A percentile compares a stretch with the other conserved stretches of the same genome.
These are phyloP conservation scores for Rhytidhysteron rufulum DNA, from an alignment of 2,329 filamentous ascomycete genomes.

Conservation along the genomic window DNA sequence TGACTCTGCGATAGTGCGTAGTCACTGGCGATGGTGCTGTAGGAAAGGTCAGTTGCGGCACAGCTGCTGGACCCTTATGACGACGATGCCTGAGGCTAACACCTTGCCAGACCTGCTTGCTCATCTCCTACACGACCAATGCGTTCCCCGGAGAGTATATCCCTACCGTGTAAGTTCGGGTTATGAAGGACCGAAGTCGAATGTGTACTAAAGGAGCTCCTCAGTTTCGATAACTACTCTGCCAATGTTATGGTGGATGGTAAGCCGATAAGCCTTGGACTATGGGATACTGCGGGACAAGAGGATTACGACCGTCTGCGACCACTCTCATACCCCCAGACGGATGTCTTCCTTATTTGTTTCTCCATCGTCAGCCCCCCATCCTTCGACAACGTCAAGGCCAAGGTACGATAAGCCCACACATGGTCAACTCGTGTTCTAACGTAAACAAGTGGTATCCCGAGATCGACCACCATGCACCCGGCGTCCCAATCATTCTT, in stretches of 20 bases:
- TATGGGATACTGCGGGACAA: conserved; percentile 98
- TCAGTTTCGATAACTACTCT: conserved; percentile 96
- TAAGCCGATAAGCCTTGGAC: conserved; percentile 90
- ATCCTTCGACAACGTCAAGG: conserved; percentile 98
- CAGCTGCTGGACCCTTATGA: conserved; percentile 9
- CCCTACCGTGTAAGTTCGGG: conserved; percentile 75
- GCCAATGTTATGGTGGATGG: conserved; percentile 99
- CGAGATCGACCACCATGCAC: conserved; percentile 95
- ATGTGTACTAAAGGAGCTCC: conserved; percentile 18
- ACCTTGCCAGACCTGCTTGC: conserved; percentile 78
- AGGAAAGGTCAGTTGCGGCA: conserved; percentile 69
- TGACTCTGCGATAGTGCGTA: conserved; percentile 65
- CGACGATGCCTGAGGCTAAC: not conserved
- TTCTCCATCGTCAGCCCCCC: conserved; percentile 98
- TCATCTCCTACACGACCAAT: conserved; percentile 99
- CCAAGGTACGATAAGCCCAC: conserved; percentile 67
- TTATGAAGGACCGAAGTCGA: conserved; percentile 10
- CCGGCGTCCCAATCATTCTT: conserved; percentile 91
- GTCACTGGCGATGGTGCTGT: conserved; percentile 99
- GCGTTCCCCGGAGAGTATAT: conserved; percentile 99
- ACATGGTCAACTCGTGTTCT: conserved; percentile 10
- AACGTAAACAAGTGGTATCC: conserved; percentile 75
- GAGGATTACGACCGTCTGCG: conserved; percentile 96
- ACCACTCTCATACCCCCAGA: conserved; percentile 95
- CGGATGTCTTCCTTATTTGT: conserved; percentile 96